Percentiles rank a stretch among this genome's conserved stretches.
Conservation (phyloP, 1,284 basidiomycete species). For the Ganoderma lucidum region DNA sequence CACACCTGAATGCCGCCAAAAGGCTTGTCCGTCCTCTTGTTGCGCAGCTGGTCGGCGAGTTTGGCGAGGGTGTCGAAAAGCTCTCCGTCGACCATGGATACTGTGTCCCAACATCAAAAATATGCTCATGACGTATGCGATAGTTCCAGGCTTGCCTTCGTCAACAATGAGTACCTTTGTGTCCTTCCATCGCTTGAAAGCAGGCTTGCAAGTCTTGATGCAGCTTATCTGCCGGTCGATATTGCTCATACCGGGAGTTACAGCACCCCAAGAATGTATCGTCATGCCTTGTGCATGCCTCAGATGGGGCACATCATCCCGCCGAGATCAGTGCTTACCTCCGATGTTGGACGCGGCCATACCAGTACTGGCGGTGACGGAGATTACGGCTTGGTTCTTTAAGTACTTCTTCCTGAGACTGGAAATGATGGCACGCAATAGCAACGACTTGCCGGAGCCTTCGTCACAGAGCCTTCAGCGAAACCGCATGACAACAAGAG, state of each 20-base stretch:
- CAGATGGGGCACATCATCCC: background rate
- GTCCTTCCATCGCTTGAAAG: conserved; percentile 46
- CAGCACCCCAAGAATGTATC: conserved; percentile 50
- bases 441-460: conserved; percentile 67
- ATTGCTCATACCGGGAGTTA: conserved; percentile 46
- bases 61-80: conserved; percentile 86
- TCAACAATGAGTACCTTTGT: conserved; percentile 90
- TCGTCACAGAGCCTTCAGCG: background rate
- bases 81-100: conserved; percentile 97
- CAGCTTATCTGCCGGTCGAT: conserved; percentile 47
- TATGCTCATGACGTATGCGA: conserved; percentile 9
- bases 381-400: conserved; percentile 54
- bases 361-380: conserved; percentile 66
- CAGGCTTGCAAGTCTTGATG: conserved; percentile 48
- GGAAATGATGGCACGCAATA: conserved; percentile 63
- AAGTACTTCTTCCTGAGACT: conserved; percentile 59
- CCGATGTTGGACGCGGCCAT: conserved; percentile 74
- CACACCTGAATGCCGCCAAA: conserved; percentile 96
- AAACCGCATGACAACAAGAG: background rate
- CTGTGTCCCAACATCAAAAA: conserved; percentile 49
- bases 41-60: conserved; percentile 42
- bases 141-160: conserved; percentile 67
- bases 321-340: conserved; percentile 50
- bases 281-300: conserved; percentile 42
- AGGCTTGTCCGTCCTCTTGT: conserved; percentile 68